Base-by-base conservation (phyloP, 192 early-diverging fungal genomes). In the Phlyctochytrium arcticum region DNA sequence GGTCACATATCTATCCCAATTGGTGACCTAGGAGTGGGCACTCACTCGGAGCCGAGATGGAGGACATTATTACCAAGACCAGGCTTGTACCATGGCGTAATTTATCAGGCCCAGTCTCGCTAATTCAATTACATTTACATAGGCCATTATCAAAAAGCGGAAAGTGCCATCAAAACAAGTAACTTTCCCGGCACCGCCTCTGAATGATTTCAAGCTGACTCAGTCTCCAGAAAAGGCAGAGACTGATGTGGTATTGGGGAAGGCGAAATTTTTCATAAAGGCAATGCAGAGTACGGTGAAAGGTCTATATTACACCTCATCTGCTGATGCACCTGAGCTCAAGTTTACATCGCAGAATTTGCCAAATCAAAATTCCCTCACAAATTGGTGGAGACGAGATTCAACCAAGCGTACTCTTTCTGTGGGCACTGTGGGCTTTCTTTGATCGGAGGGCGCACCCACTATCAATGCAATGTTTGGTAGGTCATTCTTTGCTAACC, bases 301-400 rank as follows among this genome's bases (percentile, higher is more conserved):
- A 58, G 65, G 65, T 68, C 2, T 17, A 30, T 24, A 21, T 19
- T 24, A 51, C 17, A 48, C 17, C 12, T 3, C 26, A 1, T 29
- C 34, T 36, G 55, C 26, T 26, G 30, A 1, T 34, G 0, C 34
- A 29, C 24, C 27, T 53, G 1, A 19, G 12, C 1, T 53, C 2
- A 44, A 44, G n/a, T 44, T 42, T 19, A 19, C 49, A 6, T 21
- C 26, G 2, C 51, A 64, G 62, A 64, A 36, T 54, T 23, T 27
- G 32, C 46, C 15, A 39, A 48, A n/a, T 49, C 31, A 29, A 68
- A 68, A 32, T 9, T 30, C 5, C 32, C 48, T 6, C 65, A 68
- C 48, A 68, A 48, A 49, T 48, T 68, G n/a, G 36, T 68, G 19
- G 65, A 68, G 31, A 50, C 56, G 6, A 68, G 59, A 32, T 68